Percentiles rank a stretch among this genome's conserved stretches.
phyloP scores from a whole-genome alignment of 2,329 filamentous ascomycete genomes.

The Trichoderma citrinoviride region DNA sequence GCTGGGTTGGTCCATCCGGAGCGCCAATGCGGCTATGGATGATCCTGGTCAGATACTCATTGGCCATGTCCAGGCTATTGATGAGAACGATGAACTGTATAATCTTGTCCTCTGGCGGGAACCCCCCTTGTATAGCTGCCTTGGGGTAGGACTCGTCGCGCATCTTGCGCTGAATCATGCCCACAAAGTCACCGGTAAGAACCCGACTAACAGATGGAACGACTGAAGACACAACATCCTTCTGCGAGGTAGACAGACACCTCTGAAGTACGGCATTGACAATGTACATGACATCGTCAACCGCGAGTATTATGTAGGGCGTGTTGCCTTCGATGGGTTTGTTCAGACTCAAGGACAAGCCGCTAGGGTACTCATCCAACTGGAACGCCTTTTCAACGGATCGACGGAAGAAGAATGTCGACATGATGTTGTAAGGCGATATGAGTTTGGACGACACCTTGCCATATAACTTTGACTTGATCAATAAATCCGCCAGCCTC shows the following conservation, averaged over 20 bases:
- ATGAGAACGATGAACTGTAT: slow-evolving; percentile 88
- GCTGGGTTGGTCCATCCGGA: slow-evolving; percentile 38
- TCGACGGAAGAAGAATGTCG: slow-evolving; percentile 92
- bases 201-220: slow-evolving; percentile 77
- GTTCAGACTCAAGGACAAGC: slow-evolving; percentile 72
- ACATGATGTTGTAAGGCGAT: slow-evolving; percentile 85
- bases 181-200: slow-evolving; percentile 84
- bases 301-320: slow-evolving; percentile 89
- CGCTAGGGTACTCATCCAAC: slow-evolving; percentile 80
- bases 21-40: slow-evolving; percentile 63
- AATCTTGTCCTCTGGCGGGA: slow-evolving; percentile 85
- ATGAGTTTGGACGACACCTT: slow-evolving; percentile 75
- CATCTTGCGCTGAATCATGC: slow-evolving; percentile 98
- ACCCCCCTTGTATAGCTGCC: slow-evolving; percentile 69
- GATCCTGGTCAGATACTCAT: slow-evolving; percentile 87
- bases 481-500: slow-evolving; percentile 68
- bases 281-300: slow-evolving; percentile 99
- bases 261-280: slow-evolving; percentile 88
- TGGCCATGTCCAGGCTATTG: slow-evolving; percentile 91
- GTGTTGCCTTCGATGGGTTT: slow-evolving; percentile 72
- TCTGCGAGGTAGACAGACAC: slow-evolving; percentile 80
- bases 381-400: slow-evolving; percentile 98
- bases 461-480: slow-evolving; percentile 73
- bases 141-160: slow-evolving; percentile 91
- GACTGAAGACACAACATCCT: slow-evolving; percentile 72